Percentiles rank a stretch among this genome's conserved stretches.
Conservation (phyloP, 257 asterid species). For the Fraxinus cuspidata region DNA sequence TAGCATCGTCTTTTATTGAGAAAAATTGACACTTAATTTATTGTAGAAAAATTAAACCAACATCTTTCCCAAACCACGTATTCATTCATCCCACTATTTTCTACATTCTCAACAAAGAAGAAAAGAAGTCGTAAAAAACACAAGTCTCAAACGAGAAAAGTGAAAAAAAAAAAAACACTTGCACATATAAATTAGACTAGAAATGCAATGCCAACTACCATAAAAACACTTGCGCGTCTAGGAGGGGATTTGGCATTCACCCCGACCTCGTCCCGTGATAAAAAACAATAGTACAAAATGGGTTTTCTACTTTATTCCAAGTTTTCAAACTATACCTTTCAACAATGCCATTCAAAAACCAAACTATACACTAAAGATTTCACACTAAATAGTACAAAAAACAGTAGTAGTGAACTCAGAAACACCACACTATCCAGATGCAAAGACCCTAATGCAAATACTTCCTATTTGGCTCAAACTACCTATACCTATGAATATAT, state of each 20-base stretch:
- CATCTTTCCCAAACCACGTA: too few species aligned
- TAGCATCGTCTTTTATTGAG: too few species aligned
- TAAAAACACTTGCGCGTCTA: not conserved
- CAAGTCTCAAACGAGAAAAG: not conserved
- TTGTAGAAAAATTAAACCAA: too few species aligned
- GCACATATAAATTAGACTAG: too few species aligned
- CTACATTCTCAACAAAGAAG: too few species aligned
- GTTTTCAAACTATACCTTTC: not conserved
- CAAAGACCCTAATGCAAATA: not conserved
- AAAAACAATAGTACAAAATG: not conserved
- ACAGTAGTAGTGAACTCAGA: not conserved
- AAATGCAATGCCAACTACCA: too few species aligned
- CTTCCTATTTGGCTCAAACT: slow-evolving; percentile 7
- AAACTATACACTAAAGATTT: slow-evolving; percentile 1
- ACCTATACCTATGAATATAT: not conserved
- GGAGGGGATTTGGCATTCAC: not conserved
- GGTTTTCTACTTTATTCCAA: not conserved
- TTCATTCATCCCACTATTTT: too few species aligned
- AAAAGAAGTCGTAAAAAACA: not conserved
- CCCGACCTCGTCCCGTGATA: not conserved
- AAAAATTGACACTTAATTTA: too few species aligned
- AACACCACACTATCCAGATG: slow-evolving; percentile 7
- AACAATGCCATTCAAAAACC: not conserved
- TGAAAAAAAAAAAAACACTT: not conserved
- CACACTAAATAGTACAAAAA: not conserved